These are phyloP conservation scores for Eimeria brunetti DNA, from an alignment of 169 alveolate genomes.

Conservation along the genomic window DNA sequence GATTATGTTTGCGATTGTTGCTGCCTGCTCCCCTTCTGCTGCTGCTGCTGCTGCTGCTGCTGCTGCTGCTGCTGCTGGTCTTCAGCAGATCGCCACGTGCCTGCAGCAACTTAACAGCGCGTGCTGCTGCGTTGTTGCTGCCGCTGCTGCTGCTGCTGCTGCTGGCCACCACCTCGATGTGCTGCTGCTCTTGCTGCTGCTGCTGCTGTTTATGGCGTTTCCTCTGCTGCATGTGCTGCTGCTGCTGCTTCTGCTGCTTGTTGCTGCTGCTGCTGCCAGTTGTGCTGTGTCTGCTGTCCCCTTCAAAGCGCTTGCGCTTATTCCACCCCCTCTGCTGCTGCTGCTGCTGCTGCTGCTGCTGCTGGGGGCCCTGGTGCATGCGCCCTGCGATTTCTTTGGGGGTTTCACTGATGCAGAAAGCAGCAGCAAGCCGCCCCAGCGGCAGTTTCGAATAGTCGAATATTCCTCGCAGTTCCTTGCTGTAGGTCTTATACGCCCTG, in stretches of 20 bases:
- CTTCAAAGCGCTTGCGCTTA: not conserved
- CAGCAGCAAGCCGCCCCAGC: too few relatives aligned
- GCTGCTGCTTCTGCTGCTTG: not conserved
- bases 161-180: not conserved
- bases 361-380: too few relatives aligned
- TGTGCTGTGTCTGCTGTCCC: not conserved
- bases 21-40: not conserved
- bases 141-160: not conserved
- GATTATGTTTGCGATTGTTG: too few relatives aligned
- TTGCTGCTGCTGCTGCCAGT: conserved; percentile 20
- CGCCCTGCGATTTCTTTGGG: too few relatives aligned
- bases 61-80: not conserved
- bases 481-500: too few relatives aligned
- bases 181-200: conserved; percentile 42
- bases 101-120: not conserved
- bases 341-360: not conserved
- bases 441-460: too few relatives aligned
- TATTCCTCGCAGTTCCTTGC: too few relatives aligned
- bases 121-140: not conserved
- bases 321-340: not conserved
- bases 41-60: not conserved
- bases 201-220: not conserved
- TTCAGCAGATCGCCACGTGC: not conserved
- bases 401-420: too few relatives aligned
- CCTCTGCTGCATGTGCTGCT: not conserved